Evolutionary conservation across 495 filamentous ascomycete species (phyloP).

Genomic region (Aspergillus nanangensis): DNA sequence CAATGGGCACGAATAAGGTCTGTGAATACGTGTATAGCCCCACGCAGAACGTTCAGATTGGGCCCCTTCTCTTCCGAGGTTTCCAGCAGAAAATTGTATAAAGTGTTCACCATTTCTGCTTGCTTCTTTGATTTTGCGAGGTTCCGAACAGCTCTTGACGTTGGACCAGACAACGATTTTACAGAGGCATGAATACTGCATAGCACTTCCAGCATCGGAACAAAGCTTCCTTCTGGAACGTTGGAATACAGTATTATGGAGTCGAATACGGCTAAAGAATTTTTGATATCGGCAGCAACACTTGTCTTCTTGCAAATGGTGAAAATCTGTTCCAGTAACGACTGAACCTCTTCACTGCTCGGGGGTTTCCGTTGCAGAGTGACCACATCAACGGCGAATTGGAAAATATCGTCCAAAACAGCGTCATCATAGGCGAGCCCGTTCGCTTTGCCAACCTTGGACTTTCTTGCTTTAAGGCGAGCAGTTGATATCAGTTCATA

Average conservation of each 20-base stretch:
- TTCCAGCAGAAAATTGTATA: constrained; percentile 58
- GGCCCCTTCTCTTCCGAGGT: constrained; percentile 42
- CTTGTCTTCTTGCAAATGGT: constrained; percentile 73
- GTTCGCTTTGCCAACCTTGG: constrained; percentile 41
- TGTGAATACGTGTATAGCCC: constrained; percentile 63
- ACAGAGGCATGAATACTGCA: constrained; percentile 79
- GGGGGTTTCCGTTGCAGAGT: constrained; percentile 80
- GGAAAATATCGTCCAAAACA: constrained; percentile 63
- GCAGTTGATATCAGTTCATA: constrained; percentile 32
- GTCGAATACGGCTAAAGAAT: constrained; percentile 73
- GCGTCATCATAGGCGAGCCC: constrained; percentile 55
- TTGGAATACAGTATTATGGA: constrained; percentile 73
- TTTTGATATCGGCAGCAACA: constrained; percentile 66
- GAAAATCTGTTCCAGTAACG: constrained; percentile 63
- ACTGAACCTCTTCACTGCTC: constrained; percentile 58
- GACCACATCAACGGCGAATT: constrained; percentile 72
- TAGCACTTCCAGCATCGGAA: constrained; percentile 69
- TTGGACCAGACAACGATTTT: constrained; percentile 59
- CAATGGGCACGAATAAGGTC: constrained; percentile 51
- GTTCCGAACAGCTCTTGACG: constrained; percentile 73
- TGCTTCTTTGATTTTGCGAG: constrained; percentile 77
- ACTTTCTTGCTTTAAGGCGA: constrained; percentile 46
- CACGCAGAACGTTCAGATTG: constrained; percentile 61
- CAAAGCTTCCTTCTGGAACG: constrained; percentile 64
- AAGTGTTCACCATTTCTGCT: constrained; percentile 58